phyloP scores from a whole-genome alignment of 495 filamentous ascomycete genomes.

The Talaromyces wortmannii region DNA sequence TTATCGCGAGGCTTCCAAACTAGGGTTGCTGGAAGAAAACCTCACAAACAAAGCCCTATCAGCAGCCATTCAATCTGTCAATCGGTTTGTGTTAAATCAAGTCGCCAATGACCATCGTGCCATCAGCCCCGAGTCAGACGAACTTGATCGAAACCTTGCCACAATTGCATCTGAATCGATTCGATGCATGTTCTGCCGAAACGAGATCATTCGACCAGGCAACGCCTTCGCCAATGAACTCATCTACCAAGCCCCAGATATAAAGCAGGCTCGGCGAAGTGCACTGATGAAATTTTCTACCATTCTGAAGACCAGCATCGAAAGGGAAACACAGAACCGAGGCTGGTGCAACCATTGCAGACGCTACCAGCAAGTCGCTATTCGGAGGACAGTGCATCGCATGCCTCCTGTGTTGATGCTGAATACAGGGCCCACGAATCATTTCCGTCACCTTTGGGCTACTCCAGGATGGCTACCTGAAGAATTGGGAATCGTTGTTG shows the following conservation, averaged over 20 bases:
- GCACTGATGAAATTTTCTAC: conserved; percentile 66
- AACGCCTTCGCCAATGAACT: conserved; percentile 75
- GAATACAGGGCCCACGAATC: conserved; percentile 68
- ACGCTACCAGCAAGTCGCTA: conserved; percentile 74
- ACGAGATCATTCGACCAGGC: conserved; percentile 63
- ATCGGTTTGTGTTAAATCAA: conserved; percentile 68
- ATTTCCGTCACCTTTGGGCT: conserved; percentile 75
- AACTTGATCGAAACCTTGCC: conserved; percentile 51
- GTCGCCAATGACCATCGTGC: conserved; percentile 63
- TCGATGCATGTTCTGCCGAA: conserved; percentile 74
- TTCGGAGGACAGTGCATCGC: conserved; percentile 68
- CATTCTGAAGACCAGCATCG: conserved; percentile 78
- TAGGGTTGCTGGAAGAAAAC: conserved; percentile 80
- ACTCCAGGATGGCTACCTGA: conserved; percentile 86
- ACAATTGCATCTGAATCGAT: conserved; percentile 55
- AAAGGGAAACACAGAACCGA: conserved; percentile 69
- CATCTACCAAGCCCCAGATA: conserved; percentile 59
- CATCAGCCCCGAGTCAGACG: conserved; percentile 47
- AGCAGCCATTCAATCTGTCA: conserved; percentile 68
- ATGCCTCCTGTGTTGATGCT: conserved; percentile 79
- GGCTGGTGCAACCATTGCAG: conserved; percentile 90
- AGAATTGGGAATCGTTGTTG: conserved; percentile 82
- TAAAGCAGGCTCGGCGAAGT: conserved; percentile 42
- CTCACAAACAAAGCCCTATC: conserved; percentile 60
- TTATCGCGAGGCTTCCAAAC: conserved; percentile 60